Percentiles rank a stretch among this genome's conserved stretches.
These are phyloP conservation scores for Nigrograna mackinnonii DNA, from an alignment of 2,329 filamentous ascomycete genomes.

Conservation along the genomic window DNA sequence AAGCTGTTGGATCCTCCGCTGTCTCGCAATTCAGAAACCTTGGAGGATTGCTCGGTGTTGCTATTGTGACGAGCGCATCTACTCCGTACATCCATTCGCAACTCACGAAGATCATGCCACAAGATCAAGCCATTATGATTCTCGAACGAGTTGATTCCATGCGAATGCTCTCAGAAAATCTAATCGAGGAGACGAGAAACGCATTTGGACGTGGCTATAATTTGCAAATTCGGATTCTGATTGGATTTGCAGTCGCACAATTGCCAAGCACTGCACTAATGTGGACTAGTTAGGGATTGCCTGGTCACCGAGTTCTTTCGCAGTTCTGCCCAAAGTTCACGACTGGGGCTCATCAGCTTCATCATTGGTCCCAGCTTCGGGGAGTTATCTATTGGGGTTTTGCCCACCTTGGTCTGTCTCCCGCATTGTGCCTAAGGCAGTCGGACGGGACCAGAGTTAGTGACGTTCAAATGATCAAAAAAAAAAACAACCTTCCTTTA, in stretches of 20 bases:
- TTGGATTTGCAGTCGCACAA: slow-evolving; percentile 7
- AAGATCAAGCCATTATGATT: neutral
- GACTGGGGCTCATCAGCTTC: too few relatives aligned
- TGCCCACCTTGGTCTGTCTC: too few relatives aligned
- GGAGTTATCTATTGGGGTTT: too few relatives aligned
- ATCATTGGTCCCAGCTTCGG: too few relatives aligned
- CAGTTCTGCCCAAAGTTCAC: too few relatives aligned
- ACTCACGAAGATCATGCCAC: neutral
- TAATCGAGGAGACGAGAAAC: neutral
- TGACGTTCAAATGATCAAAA: too few relatives aligned
- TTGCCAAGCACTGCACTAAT: slow-evolving; percentile 2
- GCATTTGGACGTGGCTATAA: slow-evolving; percentile 2
- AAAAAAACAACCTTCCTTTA: too few relatives aligned
- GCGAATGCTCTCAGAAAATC: neutral
- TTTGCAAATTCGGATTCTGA: slow-evolving; percentile 7
- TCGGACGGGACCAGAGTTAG: too few relatives aligned
- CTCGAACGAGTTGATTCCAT: neutral
- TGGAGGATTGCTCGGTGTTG: slow-evolving; percentile 9
- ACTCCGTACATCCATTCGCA: neutral
- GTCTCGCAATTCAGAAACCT: slow-evolving; percentile 11
- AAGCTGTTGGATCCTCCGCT: slow-evolving; percentile 8
- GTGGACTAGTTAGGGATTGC: too few relatives aligned
- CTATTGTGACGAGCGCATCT: slow-evolving; percentile 6
- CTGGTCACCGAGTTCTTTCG: too few relatives aligned
- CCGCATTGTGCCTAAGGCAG: too few relatives aligned